Evolutionary conservation across 139 green algal species (phyloP).

Genomic region (Auxenochlorella pyrenoidosa): DNA sequence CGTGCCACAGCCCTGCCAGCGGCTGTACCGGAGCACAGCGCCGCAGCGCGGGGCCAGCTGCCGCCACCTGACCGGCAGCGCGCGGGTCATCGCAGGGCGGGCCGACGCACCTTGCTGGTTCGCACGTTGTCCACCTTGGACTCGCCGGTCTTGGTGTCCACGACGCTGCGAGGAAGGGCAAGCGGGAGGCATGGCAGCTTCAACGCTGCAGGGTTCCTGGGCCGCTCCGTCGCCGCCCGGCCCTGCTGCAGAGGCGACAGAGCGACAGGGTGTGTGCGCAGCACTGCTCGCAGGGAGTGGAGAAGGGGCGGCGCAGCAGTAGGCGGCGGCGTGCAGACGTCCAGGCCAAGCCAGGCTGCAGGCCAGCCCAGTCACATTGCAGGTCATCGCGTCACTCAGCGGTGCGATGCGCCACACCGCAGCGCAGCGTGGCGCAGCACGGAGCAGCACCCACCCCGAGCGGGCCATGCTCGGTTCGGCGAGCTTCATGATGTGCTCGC

Average conservation of each 20-base stretch:
- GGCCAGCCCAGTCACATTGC: no score
- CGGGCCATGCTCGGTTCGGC: conserved; percentile 28
- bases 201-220: no score
- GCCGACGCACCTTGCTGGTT: conserved; percentile 39
- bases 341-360: no score
- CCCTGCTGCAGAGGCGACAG: no score
- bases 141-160: conserved; percentile 43
- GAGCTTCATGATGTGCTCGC: conserved; percentile 41
- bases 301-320: no score
- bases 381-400: no score
- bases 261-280: no score
- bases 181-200: neutral
- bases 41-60: no score
- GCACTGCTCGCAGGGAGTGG: no score
- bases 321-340: no score
- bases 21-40: neutral
- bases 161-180: conserved; percentile 29
- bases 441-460: conserved; percentile 9
- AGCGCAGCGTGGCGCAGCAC: neutral
- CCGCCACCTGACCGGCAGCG: no score
- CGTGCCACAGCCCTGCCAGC: neutral
- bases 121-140: conserved; percentile 41
- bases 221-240: no score
- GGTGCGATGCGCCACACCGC: neutral
- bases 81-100: neutral